These are phyloP conservation scores for Aspergillus pseudotamarii DNA, from an alignment of 2,329 filamentous ascomycete genomes.

Conservation along the genomic window DNA sequence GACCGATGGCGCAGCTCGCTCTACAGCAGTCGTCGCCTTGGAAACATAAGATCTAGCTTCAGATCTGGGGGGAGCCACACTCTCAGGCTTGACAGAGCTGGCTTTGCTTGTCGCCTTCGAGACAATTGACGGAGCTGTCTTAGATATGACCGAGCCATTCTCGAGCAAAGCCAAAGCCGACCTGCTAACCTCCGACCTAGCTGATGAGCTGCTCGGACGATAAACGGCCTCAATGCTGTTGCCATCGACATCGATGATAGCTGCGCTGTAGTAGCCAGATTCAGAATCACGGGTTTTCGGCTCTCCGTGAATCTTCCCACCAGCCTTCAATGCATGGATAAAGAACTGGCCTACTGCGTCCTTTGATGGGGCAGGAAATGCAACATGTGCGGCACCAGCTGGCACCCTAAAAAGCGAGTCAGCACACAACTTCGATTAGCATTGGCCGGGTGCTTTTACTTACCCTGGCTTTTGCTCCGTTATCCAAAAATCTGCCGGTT, in stretches of 20 bases:
- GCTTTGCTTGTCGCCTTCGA: slow-evolving; percentile 35
- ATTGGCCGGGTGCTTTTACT: slow-evolving; percentile 20
- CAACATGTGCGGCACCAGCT: slow-evolving; percentile 61
- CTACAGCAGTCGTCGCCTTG: slow-evolving; percentile 28
- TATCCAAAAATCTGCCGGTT: slow-evolving; percentile 64
- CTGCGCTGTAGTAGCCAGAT: slow-evolving; percentile 63
- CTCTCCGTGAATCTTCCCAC: slow-evolving; percentile 60
- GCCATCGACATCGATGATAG: slow-evolving; percentile 75
- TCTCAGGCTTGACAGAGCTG: slow-evolving; percentile 33
- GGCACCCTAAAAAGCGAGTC: slow-evolving; percentile 41
- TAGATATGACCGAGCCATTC: slow-evolving; percentile 38
- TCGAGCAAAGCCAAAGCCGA: slow-evolving; percentile 41
- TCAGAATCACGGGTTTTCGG: slow-evolving; percentile 57
- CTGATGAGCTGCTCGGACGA: slow-evolving; percentile 38
- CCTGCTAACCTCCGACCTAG: slow-evolving; percentile 31
- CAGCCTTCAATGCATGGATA: slow-evolving; percentile 67
- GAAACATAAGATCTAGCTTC: slow-evolving; percentile 34
- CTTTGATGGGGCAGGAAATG: slow-evolving; percentile 69
- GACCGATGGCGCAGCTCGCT: slow-evolving; percentile 24
- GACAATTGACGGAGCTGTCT: background rate
- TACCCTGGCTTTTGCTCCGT: slow-evolving; percentile 64
- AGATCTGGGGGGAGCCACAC: slow-evolving; percentile 32
- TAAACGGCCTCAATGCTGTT: slow-evolving; percentile 82
- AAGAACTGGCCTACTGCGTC: slow-evolving; percentile 73
- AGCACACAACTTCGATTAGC: background rate